Base-by-base conservation (phyloP, 1,139 yeast genomes). In the Entelexis sorbosivorans region DNA sequence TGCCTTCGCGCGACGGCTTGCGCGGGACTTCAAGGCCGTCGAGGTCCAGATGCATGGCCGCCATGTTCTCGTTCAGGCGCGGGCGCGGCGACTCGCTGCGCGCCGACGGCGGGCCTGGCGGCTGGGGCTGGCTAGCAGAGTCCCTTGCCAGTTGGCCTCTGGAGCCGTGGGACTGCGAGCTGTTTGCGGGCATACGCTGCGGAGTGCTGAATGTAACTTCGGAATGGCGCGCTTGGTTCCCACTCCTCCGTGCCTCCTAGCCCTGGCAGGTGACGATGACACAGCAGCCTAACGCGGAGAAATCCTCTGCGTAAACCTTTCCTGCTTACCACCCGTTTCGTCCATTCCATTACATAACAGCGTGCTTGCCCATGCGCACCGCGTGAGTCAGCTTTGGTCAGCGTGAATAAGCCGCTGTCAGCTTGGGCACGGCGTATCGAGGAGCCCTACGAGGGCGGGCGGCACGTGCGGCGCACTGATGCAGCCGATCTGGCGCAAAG, bases 191-290 rank as follows among this genome's bases (percentile, higher is more conserved):
- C 43, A 39, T 39, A 22, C 43, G 43, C 43, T 39, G 14, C 22
- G n/a, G 33, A 10, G 33, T 39, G 33, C 43, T 39, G 20, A 39
- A 26, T 5, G 31, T 14, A 7, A 39, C 31, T 8, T 26, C 33
- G 31, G 42, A 38, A 26, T 9, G 42, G 42, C 34, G 26, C 44
- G 43, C 13, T 39, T 29, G 34, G 33, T 28, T 29, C 44, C 44
- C 35, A 22, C 34, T 29, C 44, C 35, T 28, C 44, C 44, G 44
- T 13, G 16, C 17, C 28, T n/a, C 44, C 44, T 40, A 40, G 44
- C 44, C 44, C 44, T 29, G 26, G 26, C 33, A 40, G 33, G 44
- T 40, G 44, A 28, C 19, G 44, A 40, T 40, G 29, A 40, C 44
- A 40, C n/a, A 40, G 31, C 42, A 10, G 14, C 28, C 40, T 26